Evolutionary conservation across 257 asterid species (phyloP).

Genomic region (Verbascum thapsus): DNA sequence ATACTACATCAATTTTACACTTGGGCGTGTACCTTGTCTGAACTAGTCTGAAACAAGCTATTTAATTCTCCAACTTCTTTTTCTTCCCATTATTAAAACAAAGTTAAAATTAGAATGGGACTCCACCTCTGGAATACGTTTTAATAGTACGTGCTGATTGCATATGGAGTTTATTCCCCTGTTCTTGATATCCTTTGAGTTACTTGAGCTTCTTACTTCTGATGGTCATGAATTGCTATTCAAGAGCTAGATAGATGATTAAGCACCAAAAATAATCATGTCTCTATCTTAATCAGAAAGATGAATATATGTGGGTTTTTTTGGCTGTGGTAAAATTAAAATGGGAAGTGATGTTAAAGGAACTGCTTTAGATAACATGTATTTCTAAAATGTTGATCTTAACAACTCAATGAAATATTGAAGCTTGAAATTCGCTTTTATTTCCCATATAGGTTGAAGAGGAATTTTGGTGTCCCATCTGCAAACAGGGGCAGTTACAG

Average conservation of each 20-base stretch:
- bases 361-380: background rate
- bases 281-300: too few relatives aligned
- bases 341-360: too few relatives aligned
- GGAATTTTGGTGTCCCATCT: conserved; percentile 91
- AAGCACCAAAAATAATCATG: too few relatives aligned
- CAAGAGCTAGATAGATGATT: too few relatives aligned
- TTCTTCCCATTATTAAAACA: too few relatives aligned
- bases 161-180: background rate
- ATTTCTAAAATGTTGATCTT: background rate
- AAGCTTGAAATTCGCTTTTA: conserved; percentile 22
- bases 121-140: background rate
- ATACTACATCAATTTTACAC: conserved; percentile 10
- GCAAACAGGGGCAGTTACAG: conserved; percentile 78
- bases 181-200: background rate
- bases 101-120: too few relatives aligned
- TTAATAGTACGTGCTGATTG: background rate
- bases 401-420: conserved; percentile 7
- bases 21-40: background rate
- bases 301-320: too few relatives aligned
- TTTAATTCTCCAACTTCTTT: background rate
- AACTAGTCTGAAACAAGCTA: too few relatives aligned
- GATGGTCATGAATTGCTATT: too few relatives aligned
- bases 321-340: too few relatives aligned
- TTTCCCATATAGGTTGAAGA: conserved; percentile 46
- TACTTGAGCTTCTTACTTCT: too few relatives aligned